These are phyloP conservation scores for Acidomyces sp. DNA, from an alignment of 495 filamentous ascomycete species.

Conservation along the genomic window DNA sequence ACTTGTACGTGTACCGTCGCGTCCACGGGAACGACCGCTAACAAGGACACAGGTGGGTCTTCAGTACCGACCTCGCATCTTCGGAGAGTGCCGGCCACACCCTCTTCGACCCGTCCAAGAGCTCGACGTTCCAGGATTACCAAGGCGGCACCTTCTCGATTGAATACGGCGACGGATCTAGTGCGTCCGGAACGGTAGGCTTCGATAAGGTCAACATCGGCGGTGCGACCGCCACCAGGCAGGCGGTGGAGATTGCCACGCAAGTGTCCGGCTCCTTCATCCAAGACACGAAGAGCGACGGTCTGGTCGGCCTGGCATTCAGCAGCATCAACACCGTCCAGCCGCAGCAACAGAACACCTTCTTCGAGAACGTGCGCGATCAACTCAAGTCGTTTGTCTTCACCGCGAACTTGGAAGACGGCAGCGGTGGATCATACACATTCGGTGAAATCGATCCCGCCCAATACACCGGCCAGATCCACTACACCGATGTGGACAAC, in stretches of 20 bases:
- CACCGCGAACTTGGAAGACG: conserved; percentile 53
- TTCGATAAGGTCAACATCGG: conserved; percentile 64
- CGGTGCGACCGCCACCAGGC: conserved; percentile 49
- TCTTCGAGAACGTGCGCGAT: conserved; percentile 62
- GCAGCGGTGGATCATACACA: conserved; percentile 54
- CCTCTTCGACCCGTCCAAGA: conserved; percentile 49
- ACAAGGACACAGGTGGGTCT: conserved; percentile 44
- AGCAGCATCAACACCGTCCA: conserved; percentile 57
- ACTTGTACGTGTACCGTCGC: conserved; percentile 34
- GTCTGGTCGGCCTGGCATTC: conserved; percentile 70
- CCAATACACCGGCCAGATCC: conserved; percentile 52
- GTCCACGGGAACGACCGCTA: conserved; percentile 12
- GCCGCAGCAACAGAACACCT: conserved; percentile 57
- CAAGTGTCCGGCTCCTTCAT: conserved; percentile 51
- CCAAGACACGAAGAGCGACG: conserved; percentile 47
- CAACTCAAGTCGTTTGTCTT: conserved; percentile 56
- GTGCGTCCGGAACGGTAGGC: conserved; percentile 52
- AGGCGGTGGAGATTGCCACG: conserved; percentile 60
- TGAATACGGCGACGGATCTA: conserved; percentile 61
- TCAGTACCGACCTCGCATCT: conserved; percentile 49
- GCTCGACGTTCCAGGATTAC: conserved; percentile 39
- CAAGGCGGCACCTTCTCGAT: conserved; percentile 47
- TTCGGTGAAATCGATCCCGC: conserved; percentile 57
- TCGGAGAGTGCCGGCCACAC: conserved; percentile 37
- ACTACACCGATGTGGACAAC: conserved; percentile 50